Evolutionary conservation across 129 eudicot genomes (phyloP).

Genomic region (Flaveria linearis): DNA sequence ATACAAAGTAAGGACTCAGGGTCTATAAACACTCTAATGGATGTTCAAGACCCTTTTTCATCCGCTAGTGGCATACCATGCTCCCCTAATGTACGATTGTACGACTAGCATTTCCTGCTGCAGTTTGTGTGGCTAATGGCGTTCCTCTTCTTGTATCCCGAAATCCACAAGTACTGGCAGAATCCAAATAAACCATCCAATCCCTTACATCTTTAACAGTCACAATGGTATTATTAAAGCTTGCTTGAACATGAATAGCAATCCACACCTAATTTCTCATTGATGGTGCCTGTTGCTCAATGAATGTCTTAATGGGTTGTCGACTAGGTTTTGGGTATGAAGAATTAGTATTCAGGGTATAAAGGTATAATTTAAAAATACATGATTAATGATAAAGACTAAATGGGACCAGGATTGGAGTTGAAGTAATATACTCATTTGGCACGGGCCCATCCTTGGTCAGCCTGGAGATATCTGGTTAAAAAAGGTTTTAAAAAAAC

Average conservation of each 20-base stretch:
- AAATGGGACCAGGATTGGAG: background rate
- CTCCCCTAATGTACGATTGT: no score
- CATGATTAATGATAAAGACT: background rate
- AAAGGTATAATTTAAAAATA: background rate
- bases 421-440: background rate
- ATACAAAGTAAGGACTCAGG: no score
- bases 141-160: no score
- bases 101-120: no score
- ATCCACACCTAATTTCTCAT: background rate
- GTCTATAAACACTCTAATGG: no score
- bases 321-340: constrained; percentile 1
- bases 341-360: background rate
- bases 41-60: no score
- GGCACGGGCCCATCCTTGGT: background rate
- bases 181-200: no score
- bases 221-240: background rate
- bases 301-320: background rate
- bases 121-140: no score
- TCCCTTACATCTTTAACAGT: no score
- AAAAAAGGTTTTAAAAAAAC: background rate
- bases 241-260: no score
- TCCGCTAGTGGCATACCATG: no score
- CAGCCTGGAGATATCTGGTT: background rate
- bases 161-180: no score
- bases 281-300: background rate